Evolutionary conservation across 495 filamentous ascomycete species (phyloP).

Genomic region (Aspergillus bertholletiae): DNA sequence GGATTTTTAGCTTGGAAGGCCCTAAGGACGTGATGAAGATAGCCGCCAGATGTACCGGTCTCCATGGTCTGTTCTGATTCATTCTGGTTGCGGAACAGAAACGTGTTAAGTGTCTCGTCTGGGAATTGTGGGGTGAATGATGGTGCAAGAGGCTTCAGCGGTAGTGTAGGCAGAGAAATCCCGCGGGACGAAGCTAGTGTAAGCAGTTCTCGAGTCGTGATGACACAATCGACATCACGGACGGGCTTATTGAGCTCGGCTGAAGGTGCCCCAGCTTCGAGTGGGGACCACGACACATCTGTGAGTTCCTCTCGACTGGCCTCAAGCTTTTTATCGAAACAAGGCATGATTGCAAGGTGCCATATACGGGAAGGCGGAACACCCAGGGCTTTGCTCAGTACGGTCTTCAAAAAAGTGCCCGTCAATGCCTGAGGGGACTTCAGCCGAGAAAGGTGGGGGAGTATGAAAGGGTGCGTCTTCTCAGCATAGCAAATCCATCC

Average conservation of each 20-base stretch:
- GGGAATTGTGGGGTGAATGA: slow-evolving; percentile 54
- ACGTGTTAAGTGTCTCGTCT: slow-evolving; percentile 61
- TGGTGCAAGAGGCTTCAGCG: slow-evolving; percentile 48
- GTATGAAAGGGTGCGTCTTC: slow-evolving; percentile 89
- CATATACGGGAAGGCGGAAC: slow-evolving; percentile 80
- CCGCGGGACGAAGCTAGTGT: slow-evolving; percentile 77
- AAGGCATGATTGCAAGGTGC: slow-evolving; percentile 95
- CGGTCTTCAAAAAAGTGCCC: slow-evolving; percentile 84
- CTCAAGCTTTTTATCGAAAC: slow-evolving; percentile 98
- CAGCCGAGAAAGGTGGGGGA: slow-evolving; percentile 84
- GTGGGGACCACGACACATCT: slow-evolving; percentile 62
- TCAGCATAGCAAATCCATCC: slow-evolving; percentile 99
- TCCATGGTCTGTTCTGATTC: slow-evolving; percentile 26
- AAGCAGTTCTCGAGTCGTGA: slow-evolving; percentile 88
- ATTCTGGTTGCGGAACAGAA: slow-evolving; percentile 54
- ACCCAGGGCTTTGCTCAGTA: slow-evolving; percentile 64
- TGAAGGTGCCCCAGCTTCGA: slow-evolving; percentile 7
- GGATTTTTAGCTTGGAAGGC: slow-evolving; percentile 66
- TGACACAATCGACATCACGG: slow-evolving; percentile 94
- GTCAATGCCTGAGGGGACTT: slow-evolving; percentile 93
- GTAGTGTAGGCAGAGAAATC: slow-evolving; percentile 67
- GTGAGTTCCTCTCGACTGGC: slow-evolving; percentile 92
- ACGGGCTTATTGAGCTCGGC: slow-evolving; percentile 49
- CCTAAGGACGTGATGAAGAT: slow-evolving; percentile 74
- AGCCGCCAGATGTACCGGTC: slow-evolving; percentile 83